Conservation (phyloP, 257 asterid genomes). For the Leonotis leonurus region DNA sequence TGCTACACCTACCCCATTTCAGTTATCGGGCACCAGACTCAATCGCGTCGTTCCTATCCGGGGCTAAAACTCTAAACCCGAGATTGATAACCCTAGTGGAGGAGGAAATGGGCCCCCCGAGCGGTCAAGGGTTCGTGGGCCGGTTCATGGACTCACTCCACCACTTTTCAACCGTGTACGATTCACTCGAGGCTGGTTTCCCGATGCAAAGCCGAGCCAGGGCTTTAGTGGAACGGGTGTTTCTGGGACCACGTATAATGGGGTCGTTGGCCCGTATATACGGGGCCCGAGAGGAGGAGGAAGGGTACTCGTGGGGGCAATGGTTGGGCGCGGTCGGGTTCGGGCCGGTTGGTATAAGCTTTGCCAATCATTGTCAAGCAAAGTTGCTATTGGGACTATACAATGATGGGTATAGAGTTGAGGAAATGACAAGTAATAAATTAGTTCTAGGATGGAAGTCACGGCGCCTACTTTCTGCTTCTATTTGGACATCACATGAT, state of each 20-base stretch:
- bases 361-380: constrained; percentile 75
- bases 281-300: constrained; percentile 25
- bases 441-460: constrained; percentile 78
- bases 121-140: constrained; percentile 48
- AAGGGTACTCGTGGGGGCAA: constrained; percentile 42
- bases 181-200: constrained; percentile 71
- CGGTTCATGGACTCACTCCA: constrained; percentile 69
- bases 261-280: constrained; percentile 50
- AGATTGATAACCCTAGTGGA: constrained; percentile 59
- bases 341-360: constrained; percentile 37
- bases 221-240: constrained; percentile 58
- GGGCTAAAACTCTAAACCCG: constrained; percentile 46
- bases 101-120: constrained; percentile 38
- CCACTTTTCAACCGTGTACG: constrained; percentile 57
- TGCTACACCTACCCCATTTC: constrained; percentile 72
- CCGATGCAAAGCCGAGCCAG: constrained; percentile 62
- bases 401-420: constrained; percentile 73
- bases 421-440: constrained; percentile 51
- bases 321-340: constrained; percentile 51
- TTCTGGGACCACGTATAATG: constrained; percentile 52
- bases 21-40: constrained; percentile 51
- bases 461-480: constrained; percentile 66
- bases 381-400: constrained; percentile 59
- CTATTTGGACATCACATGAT: constrained; percentile 59
- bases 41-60: constrained; percentile 52